Percentiles rank a stretch among this genome's conserved stretches.
Evolutionary conservation across 331 rosid species (phyloP).

Genomic region (Cydonia oblonga): DNA sequence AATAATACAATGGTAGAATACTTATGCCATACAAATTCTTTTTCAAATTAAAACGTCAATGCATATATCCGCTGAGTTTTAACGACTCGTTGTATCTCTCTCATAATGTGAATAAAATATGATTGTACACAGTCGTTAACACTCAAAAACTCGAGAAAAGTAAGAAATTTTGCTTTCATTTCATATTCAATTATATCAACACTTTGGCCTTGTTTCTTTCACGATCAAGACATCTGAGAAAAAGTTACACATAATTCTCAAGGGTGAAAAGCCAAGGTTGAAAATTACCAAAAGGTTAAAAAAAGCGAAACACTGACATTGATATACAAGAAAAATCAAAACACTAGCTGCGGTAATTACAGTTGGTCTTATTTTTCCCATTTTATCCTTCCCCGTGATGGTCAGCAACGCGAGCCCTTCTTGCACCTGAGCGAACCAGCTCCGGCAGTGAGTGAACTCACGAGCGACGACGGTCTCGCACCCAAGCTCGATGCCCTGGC

Average conservation of each 20-base stretch:
- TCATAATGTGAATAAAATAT: neutral
- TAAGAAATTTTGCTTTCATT: neutral
- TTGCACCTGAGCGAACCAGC: conserved; percentile 64
- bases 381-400: neutral
- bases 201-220: conserved; percentile 3
- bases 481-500: conserved; percentile 78
- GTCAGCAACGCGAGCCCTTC: conserved; percentile 62
- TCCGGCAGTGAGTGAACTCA: conserved; percentile 47
- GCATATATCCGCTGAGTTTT: too few relatives aligned
- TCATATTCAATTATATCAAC: neutral
- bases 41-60: neutral
- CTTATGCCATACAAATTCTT: neutral
- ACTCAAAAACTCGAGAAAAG: neutral
- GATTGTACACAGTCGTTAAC: neutral
- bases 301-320: conserved; percentile 9
- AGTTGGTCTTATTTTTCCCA: neutral
- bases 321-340: conserved; percentile 23
- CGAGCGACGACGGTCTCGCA: conserved; percentile 65
- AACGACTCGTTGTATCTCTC: neutral
- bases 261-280: conserved; percentile 40
- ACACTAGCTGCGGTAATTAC: conserved; percentile 19
- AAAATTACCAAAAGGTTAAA: conserved; percentile 7
- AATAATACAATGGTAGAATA: too few relatives aligned
- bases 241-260: neutral
- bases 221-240: neutral